Base-by-base conservation (phyloP, 345 rosid species). In the Xanthoceras sorbifolium region DNA sequence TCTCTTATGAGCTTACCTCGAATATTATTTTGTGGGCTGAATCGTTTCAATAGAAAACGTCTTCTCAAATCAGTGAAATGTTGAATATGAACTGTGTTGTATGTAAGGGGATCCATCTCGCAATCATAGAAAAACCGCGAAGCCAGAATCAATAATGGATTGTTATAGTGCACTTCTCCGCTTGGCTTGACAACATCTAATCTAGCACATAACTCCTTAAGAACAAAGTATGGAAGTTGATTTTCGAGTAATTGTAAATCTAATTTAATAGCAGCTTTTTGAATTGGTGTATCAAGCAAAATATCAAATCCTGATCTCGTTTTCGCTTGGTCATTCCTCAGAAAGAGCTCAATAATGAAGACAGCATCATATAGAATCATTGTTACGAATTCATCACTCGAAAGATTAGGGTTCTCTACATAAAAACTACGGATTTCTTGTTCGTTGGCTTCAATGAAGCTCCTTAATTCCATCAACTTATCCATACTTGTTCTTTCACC, bases 261-360 rank as follows among this genome's bases (percentile, higher is more conserved):
- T 5, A 10, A 26, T 18, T 55, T 59, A 8, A 77, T 14, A 22
- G 17, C 63, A 40, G 57, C 7, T 60, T 26, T 11, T 42, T 22
- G n/a, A 60, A 42, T 42, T 1, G 59, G 26, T 40, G 52, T 10
- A 20, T n/a, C 52, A 1, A 61, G 52, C 14, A 74, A 25, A 23
- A 25, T 42, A 42, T 74, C 68, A 55, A 28, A n/a, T 57, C 28
- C 25, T 6, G 18, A 4, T 22, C 14, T 18, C 52, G 0, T 38
- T 3, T 34, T 34, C 6, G 38, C 66, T 5, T 66, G 1, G 28
- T 66, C 9, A n/a, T 38, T 34, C 50, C 17, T 65, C 26, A 34
- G 7, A 23, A 77, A 63, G 14, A 77, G 75, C 36, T 77, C 80
- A 14, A 77, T 17, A 9, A 77, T 64, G 63, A 77, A 77, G 71